phyloP scores from a whole-genome alignment of 768 basidiomycete genomes.

The Phaeotremella skinneri region DNA sequence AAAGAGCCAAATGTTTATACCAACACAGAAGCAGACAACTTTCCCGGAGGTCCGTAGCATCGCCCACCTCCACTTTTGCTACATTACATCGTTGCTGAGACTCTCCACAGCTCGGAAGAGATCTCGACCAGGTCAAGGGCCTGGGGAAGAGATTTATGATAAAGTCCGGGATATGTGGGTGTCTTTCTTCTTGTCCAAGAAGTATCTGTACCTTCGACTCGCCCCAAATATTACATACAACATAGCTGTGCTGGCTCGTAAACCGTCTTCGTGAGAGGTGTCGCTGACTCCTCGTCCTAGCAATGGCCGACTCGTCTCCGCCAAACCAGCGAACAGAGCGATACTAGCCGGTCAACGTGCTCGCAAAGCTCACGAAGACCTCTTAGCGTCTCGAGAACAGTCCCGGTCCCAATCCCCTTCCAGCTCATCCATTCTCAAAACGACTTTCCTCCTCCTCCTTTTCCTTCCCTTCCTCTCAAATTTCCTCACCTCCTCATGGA shows the following conservation, averaged over 20 bases:
- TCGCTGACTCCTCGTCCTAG: conserved; percentile 10
- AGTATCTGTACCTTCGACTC: not conserved
- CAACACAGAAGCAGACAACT: conserved; percentile 21
- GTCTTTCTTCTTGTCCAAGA: not conserved
- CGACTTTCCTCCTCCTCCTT: conserved; percentile 24
- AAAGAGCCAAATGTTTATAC: conserved; percentile 16
- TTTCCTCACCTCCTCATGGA: conserved; percentile 58
- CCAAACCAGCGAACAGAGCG: conserved; percentile 79
- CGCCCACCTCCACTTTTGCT: conserved; percentile 9
- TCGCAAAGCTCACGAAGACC: conserved; percentile 61
- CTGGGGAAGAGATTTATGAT: conserved; percentile 33
- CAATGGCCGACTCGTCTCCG: conserved; percentile 67
- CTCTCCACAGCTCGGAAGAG: conserved; percentile 23
- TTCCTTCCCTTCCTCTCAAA: conserved; percentile 49
- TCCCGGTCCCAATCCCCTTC: not conserved
- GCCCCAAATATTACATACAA: not conserved
- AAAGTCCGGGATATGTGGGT: conserved; percentile 33
- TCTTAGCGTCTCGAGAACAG: conserved; percentile 60
- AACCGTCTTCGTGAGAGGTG: conserved; percentile 16
- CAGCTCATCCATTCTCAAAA: not conserved
- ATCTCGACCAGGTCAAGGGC: conserved; percentile 33
- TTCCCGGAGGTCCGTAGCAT: conserved; percentile 30
- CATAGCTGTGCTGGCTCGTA: conserved; percentile 7
- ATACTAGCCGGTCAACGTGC: conserved; percentile 62
- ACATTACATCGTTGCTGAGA: conserved; percentile 1